A percentile compares a stretch with the other conserved stretches of the same genome.
These are phyloP conservation scores for Magnusiomyces paraingens DNA, from an alignment of 1,139 yeast species.

Conservation along the genomic window DNA sequence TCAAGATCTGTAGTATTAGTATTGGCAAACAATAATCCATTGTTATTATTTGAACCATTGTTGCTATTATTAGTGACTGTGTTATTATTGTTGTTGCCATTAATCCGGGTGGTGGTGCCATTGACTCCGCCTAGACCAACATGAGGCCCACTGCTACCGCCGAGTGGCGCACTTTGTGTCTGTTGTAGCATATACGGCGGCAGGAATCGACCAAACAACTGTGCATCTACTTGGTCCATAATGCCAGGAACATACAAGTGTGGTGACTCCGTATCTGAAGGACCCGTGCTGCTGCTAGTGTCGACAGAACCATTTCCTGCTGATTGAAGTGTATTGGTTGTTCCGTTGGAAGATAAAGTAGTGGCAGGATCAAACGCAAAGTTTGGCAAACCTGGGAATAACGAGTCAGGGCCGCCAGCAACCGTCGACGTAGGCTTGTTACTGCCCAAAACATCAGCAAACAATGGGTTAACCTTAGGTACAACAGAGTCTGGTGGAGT, in stretches of 20 bases:
- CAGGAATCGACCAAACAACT: conserved; percentile 71
- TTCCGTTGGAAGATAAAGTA: background rate
- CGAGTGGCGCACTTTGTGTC: background rate
- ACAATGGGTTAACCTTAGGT: too few species aligned
- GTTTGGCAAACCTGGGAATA: conserved; percentile 1
- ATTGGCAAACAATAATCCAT: background rate
- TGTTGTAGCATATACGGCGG: conserved; percentile 69
- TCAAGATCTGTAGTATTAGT: background rate
- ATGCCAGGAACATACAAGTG: conserved; percentile 61
- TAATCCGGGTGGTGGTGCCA: too few species aligned
- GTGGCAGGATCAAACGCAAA: background rate
- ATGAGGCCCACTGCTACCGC: conserved; percentile 5
- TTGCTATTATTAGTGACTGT: background rate
- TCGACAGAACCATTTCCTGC: background rate
- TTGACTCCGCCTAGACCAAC: background rate
- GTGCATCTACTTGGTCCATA: conserved; percentile 76
- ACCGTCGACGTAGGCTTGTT: too few species aligned
- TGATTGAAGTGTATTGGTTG: background rate
- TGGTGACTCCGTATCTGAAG: conserved; percentile 8
- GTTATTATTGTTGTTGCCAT: too few species aligned
- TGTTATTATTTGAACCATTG: background rate
- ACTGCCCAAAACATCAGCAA: too few species aligned
- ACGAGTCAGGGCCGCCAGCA: too few species aligned
- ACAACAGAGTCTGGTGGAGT: too few species aligned
- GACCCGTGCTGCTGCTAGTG: background rate